Base-by-base conservation (phyloP, 352 stramenopile species). In the Pseudoperonospora humuli region DNA sequence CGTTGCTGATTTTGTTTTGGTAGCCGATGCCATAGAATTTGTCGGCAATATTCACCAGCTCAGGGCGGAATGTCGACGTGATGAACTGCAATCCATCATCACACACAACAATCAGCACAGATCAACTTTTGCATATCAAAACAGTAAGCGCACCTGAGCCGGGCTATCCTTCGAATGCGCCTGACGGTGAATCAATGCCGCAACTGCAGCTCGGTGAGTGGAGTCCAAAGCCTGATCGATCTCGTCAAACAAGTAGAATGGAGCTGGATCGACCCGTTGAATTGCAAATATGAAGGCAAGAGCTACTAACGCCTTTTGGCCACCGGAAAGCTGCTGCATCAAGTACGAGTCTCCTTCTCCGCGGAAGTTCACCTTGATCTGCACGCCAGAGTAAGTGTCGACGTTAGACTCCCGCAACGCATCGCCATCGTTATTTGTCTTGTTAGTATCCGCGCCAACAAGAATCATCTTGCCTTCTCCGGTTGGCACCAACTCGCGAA, bases 181-280 rank as follows among this genome's bases (percentile, higher is more conserved):
- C 76, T 99, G 96, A 1, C 86, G 79, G 53, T 98, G 83, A 55
- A 99, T 98, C 33, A 99, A 57, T 5, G 84, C 77, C 5, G 97
- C 97, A 3, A 99, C 95, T 21, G 95, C 83, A 36, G 92, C 84
- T 54, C 97, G 88, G 58, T 99, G 96, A 15, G 91, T 98, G n/a
- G 91, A 94, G 67, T 99, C 97, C n/a, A 99, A 69, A 13, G 97
- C 96, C 70, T 98, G 93, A 57, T 99, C 97, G 34, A 99, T 96
- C 57, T 99, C 97, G 64, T 99, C 97, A 63, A 99, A 99, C 24
- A 99, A 79, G 61, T 99, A 99, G 69, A 99, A 99, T 5, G 97
- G 97, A 31, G 96, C 96, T 42, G 97, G 97, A 58, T 99, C 96
- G 48, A 95, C 98, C 25, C 96, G 84, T 62, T 97, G 86, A 42